Evolutionary conservation across 179 eudicot species (phyloP).

Genomic region (Beta macrorhiza): DNA sequence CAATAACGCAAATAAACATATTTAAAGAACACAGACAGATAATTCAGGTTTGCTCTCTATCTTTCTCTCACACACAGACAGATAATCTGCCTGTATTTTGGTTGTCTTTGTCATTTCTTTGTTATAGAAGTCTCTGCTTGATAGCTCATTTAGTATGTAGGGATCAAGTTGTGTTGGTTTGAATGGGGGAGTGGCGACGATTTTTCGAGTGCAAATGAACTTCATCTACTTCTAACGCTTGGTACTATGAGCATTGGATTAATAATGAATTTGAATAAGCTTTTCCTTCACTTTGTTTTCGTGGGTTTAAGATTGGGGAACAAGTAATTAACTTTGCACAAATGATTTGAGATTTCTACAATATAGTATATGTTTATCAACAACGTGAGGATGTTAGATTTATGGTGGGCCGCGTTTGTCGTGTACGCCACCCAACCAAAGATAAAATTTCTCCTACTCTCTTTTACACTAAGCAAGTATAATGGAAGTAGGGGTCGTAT

Average conservation of each 20-base stretch:
- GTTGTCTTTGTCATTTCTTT: neutral
- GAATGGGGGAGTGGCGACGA: neutral
- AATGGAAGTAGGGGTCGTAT: too few species aligned
- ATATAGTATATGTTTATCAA: too few species aligned
- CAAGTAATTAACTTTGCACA: neutral
- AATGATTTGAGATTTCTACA: neutral
- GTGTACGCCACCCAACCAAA: too few species aligned
- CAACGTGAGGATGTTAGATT: too few species aligned
- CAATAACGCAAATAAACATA: constrained; percentile 64
- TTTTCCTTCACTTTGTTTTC: neutral
- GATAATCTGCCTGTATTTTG: neutral
- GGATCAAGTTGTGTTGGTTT: neutral
- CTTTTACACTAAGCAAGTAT: too few species aligned
- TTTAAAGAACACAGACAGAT: constrained; percentile 81
- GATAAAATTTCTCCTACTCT: too few species aligned
- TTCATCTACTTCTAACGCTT: neutral
- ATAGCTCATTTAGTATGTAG: neutral
- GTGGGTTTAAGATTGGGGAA: neutral
- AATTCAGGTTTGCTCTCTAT: constrained; percentile 54
- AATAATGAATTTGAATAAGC: neutral
- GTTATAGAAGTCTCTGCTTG: neutral
- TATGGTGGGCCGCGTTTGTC: too few species aligned
- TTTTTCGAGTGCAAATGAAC: neutral
- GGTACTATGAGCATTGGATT: neutral
- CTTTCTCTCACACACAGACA: neutral